phyloP scores from a whole-genome alignment of 495 filamentous ascomycete species.

The Xylaria palmicola region DNA sequence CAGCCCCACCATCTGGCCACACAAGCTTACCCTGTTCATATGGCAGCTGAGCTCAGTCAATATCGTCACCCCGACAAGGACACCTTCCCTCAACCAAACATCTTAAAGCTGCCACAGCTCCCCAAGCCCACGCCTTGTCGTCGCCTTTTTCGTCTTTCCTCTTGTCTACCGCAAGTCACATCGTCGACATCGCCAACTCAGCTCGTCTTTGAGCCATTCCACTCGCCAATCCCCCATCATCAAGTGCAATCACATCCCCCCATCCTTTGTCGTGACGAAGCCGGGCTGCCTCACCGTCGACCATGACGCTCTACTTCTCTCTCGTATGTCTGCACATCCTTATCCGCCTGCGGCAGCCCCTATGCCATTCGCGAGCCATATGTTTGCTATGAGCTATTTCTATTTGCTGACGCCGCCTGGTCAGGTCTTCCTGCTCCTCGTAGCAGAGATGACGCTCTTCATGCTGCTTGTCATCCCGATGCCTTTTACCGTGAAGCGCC shows the following conservation, averaged over 20 bases:
- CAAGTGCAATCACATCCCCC: slow-evolving; percentile 18
- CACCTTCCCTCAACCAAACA: slow-evolving; percentile 12
- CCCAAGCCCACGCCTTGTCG: background rate
- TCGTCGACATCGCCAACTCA: background rate
- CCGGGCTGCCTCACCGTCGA: slow-evolving; percentile 36
- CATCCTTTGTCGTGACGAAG: slow-evolving; percentile 18
- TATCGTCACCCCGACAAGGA: slow-evolving; percentile 15
- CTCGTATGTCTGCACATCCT: slow-evolving; percentile 63
- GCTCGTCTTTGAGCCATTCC: background rate
- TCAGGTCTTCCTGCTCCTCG: slow-evolving; percentile 89
- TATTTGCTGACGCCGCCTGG: slow-evolving; percentile 29
- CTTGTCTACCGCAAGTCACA: background rate
- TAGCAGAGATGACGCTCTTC: slow-evolving; percentile 92
- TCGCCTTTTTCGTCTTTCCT: background rate
- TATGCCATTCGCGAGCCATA: background rate
- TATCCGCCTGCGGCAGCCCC: too few relatives aligned
- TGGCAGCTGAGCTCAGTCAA: slow-evolving; percentile 7
- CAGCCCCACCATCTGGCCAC: slow-evolving; percentile 7
- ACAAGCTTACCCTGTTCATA: background rate
- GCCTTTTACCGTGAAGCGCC: slow-evolving; percentile 81
- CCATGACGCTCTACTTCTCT: slow-evolving; percentile 98
- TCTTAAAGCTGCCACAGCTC: slow-evolving; percentile 6
- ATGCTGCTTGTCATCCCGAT: slow-evolving; percentile 88
- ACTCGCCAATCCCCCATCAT: background rate
- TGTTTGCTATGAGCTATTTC: background rate